These are phyloP conservation scores for Fusarium sp. DNA, from an alignment of 2,329 filamentous ascomycete genomes.

Conservation along the genomic window DNA sequence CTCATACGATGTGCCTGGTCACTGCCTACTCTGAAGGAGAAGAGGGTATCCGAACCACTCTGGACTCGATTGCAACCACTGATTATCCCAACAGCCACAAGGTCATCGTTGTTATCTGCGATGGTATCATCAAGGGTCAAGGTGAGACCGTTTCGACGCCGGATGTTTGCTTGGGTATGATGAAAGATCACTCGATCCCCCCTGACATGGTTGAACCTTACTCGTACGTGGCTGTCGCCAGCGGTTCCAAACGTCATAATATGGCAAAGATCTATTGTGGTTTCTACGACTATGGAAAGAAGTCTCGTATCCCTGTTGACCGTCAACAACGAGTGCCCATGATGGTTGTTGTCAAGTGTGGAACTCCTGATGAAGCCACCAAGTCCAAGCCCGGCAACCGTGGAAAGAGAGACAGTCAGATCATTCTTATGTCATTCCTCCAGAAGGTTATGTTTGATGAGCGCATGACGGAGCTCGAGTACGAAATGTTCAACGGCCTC, in stretches of 20 bases:
- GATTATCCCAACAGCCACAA: slow-evolving; percentile 99
- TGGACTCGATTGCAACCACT: slow-evolving; percentile 96
- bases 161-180: slow-evolving; percentile 91
- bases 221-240: slow-evolving; percentile 96
- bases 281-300: slow-evolving; percentile 94
- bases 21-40: slow-evolving; percentile 97
- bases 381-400: slow-evolving; percentile 94
- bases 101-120: slow-evolving; percentile 93
- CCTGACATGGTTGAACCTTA: slow-evolving; percentile 88
- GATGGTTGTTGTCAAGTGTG: slow-evolving; percentile 96
- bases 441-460: slow-evolving; percentile 99
- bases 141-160: slow-evolving; percentile 89
- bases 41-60: slow-evolving; percentile 89
- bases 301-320: slow-evolving; percentile 81
- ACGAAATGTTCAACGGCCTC: slow-evolving; percentile 99
- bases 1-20: slow-evolving; percentile 92
- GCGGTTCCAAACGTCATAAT: slow-evolving; percentile 96
- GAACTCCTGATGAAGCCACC: slow-evolving; percentile 85
- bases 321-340: slow-evolving; percentile 98
- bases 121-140: slow-evolving; percentile 96
- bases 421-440: slow-evolving; percentile 98
- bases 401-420: slow-evolving; percentile 98
- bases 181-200: slow-evolving; percentile 87
- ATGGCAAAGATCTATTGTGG: slow-evolving; percentile 99
- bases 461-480: slow-evolving; percentile 99